Conservation (phyloP, 2,329 filamentous ascomycete species). For the Beauveria sp. region DNA sequence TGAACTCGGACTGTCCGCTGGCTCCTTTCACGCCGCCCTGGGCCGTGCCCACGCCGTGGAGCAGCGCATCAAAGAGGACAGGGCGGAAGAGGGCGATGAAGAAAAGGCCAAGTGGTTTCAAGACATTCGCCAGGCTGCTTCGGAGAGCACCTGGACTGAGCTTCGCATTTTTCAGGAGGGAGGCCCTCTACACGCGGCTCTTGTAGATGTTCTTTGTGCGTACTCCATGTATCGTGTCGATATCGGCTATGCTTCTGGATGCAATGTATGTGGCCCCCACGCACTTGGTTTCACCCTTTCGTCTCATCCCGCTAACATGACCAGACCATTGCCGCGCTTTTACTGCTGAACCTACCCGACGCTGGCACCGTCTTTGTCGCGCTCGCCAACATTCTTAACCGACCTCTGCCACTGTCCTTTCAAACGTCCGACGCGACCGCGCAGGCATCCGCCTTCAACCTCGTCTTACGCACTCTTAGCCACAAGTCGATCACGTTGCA, state of each 20-base stretch:
- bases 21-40: slow-evolving; percentile 64
- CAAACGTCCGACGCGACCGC: slow-evolving; percentile 62
- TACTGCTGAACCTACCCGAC: slow-evolving; percentile 62
- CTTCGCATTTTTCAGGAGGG: slow-evolving; percentile 62
- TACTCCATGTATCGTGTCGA: slow-evolving; percentile 78
- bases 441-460: slow-evolving; percentile 59
- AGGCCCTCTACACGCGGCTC: slow-evolving; percentile 57
- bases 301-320: slow-evolving; percentile 14
- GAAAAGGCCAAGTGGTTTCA: slow-evolving; percentile 53
- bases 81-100: slow-evolving; percentile 45
- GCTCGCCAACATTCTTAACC: slow-evolving; percentile 70
- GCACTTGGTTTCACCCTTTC: not conserved
- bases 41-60: slow-evolving; percentile 58
- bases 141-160: slow-evolving; percentile 59
- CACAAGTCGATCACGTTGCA: slow-evolving; percentile 58
- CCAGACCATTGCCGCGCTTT: slow-evolving; percentile 63
- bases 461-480: slow-evolving; percentile 58
- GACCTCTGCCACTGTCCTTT: slow-evolving; percentile 67
- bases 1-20: slow-evolving; percentile 57
- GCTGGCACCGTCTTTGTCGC: slow-evolving; percentile 60
- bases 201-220: slow-evolving; percentile 67
- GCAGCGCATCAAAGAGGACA: slow-evolving; percentile 42
- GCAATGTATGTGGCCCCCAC: slow-evolving; percentile 52
- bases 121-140: slow-evolving; percentile 56
- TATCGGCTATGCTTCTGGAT: slow-evolving; percentile 68